Percentiles rank a stretch among this genome's conserved stretches.
phyloP scores from a whole-genome alignment of 495 filamentous ascomycete species.

The Alectoria sarmentosa region DNA sequence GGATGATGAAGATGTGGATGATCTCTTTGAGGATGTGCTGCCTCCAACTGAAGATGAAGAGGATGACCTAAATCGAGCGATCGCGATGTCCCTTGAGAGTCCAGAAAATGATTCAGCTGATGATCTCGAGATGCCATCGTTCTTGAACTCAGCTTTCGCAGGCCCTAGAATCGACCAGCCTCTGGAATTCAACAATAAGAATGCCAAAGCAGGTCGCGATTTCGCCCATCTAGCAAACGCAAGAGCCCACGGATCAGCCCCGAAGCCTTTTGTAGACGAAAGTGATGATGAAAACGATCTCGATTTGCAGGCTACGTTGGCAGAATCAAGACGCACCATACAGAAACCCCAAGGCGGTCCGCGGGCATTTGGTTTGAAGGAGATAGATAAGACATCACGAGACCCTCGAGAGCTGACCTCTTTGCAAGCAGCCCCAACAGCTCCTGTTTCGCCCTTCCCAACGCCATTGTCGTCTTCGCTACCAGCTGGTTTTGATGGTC shows the following conservation, averaged over 20 bases:
- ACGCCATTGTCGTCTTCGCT: slow-evolving; percentile 32
- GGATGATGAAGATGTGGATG: slow-evolving; percentile 31
- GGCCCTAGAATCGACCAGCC: slow-evolving; percentile 24
- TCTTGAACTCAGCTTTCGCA: slow-evolving; percentile 9
- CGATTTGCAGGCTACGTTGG: slow-evolving; percentile 54
- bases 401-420: not conserved
- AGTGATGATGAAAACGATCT: slow-evolving; percentile 39
- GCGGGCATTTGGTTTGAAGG: slow-evolving; percentile 16
- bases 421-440: slow-evolving; percentile 22
- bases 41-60: slow-evolving; percentile 48
- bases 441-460: slow-evolving; percentile 15
- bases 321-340: slow-evolving; percentile 38
- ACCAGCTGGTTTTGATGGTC: slow-evolving; percentile 61
- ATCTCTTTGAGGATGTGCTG: slow-evolving; percentile 37
- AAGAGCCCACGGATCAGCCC: slow-evolving; percentile 21
- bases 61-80: slow-evolving; percentile 71
- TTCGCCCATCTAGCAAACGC: slow-evolving; percentile 28
- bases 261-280: slow-evolving; percentile 20
- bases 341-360: slow-evolving; percentile 26
- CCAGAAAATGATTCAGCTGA: slow-evolving; percentile 25
- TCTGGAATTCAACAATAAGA: slow-evolving; percentile 26
- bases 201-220: slow-evolving; percentile 27
- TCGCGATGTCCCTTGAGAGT: slow-evolving; percentile 65
- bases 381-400: not conserved
- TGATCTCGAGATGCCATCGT: slow-evolving; percentile 2